Percentiles rank a stretch among this genome's conserved stretches.
These are phyloP conservation scores for Penicillium crustosum DNA, from an alignment of 2,329 filamentous ascomycete species.

Conservation along the genomic window DNA sequence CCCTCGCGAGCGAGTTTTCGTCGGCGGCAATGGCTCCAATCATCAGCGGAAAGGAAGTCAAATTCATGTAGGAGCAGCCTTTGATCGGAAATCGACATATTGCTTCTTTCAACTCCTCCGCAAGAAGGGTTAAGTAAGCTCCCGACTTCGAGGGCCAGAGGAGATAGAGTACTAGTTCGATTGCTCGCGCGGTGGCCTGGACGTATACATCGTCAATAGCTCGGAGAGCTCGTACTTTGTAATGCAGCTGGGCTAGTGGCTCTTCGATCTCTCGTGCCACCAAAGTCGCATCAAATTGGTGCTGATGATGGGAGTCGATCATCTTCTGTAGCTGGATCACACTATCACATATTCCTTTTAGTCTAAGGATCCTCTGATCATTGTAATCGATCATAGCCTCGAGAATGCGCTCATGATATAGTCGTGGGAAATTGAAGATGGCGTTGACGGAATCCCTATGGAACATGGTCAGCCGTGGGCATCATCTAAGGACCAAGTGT, in stretches of 20 bases:
- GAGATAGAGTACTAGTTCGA: constrained; percentile 26
- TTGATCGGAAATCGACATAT: constrained; percentile 13
- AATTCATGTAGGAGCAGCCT: constrained; percentile 23
- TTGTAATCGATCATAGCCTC: neutral
- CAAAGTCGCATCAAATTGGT: neutral
- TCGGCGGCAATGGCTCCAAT: constrained; percentile 25
- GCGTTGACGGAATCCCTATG: constrained; percentile 2
- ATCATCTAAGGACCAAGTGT: neutral
- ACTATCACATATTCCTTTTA: neutral
- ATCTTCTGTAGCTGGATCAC: constrained; percentile 4
- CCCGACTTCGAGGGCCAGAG: constrained; percentile 18
- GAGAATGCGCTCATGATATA: neutral
- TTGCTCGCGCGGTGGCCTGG: neutral
- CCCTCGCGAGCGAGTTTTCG: constrained; percentile 16
- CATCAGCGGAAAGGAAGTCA: constrained; percentile 26
- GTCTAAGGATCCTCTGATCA: neutral
- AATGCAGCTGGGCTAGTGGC: neutral
- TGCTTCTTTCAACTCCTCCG: constrained; percentile 18
- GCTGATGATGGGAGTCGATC: constrained; percentile 1
- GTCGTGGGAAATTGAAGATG: constrained; percentile 3
- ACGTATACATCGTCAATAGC: neutral
- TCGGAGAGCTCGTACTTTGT: neutral
- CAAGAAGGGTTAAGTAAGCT: constrained; percentile 12
- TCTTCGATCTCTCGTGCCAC: constrained; percentile 7
- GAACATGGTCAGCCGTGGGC: neutral